Evolutionary conservation across 208 protist species (phyloP).

Genomic region (Leishmania amazonensis): DNA sequence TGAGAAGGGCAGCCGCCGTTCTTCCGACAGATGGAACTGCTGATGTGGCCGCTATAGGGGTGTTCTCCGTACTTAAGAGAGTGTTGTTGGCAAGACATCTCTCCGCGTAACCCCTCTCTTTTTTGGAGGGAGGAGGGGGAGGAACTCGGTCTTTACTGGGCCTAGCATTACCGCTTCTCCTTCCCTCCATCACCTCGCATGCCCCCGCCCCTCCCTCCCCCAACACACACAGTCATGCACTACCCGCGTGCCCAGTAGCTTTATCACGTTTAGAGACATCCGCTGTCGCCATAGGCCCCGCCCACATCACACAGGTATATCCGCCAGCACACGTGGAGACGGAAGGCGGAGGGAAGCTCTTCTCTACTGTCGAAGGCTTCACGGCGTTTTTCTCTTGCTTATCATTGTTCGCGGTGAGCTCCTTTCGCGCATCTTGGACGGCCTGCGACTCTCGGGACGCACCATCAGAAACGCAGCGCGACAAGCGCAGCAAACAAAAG

Average conservation of each 20-base stretch:
- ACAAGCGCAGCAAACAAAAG: not conserved
- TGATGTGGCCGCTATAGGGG: not conserved
- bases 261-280: not conserved
- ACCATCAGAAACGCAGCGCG: not conserved
- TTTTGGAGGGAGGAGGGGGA: not conserved
- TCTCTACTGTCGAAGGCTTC: not conserved
- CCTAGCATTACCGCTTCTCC: not conserved
- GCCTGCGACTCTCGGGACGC: not conserved
- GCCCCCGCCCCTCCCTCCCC: not conserved
- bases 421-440: not conserved
- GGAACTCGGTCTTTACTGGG: not conserved
- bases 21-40: not conserved
- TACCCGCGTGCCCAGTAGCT: not conserved
- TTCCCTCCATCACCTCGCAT: not conserved
- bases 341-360: no score
- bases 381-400: not conserved
- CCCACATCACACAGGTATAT: not conserved
- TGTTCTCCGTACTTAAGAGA: not conserved
- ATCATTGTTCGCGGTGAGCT: not conserved
- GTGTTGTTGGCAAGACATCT: not conserved
- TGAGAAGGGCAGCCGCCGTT: not conserved
- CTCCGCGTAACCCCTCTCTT: not conserved
- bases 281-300: not conserved
- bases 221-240: not conserved
- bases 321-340: not conserved